Evolutionary conservation across 176 grass and related monocot genomes (phyloP).

Genomic region (Neostapfia colusana): DNA sequence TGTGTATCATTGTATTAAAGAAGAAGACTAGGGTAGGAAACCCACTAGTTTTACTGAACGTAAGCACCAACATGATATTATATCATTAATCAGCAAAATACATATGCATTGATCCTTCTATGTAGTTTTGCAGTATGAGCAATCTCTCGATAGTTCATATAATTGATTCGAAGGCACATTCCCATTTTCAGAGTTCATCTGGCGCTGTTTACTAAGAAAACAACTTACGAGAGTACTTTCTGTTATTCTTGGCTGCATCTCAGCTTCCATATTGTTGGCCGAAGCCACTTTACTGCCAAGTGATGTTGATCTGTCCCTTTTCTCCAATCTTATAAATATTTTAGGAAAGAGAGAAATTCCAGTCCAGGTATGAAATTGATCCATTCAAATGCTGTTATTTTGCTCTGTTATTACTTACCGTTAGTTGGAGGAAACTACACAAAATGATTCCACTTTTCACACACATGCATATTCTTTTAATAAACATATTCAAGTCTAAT

Average conservation of each 20-base stretch:
- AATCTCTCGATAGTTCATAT: slow-evolving; percentile 14
- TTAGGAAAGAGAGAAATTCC: slow-evolving; percentile 76
- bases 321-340: slow-evolving; percentile 92
- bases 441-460: not conserved
- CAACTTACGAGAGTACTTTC: slow-evolving; percentile 83
- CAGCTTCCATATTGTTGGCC: slow-evolving; percentile 89
- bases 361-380: slow-evolving; percentile 73
- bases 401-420: not conserved
- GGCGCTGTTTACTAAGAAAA: slow-evolving; percentile 88
- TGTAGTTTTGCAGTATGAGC: not conserved
- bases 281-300: slow-evolving; percentile 94
- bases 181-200: slow-evolving; percentile 77
- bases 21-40: not conserved
- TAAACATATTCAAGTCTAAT: not conserved
- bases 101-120: not conserved
- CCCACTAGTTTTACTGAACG: slow-evolving; percentile 15
- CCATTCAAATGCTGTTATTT: slow-evolving; percentile 1
- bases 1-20: not conserved
- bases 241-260: slow-evolving; percentile 66
- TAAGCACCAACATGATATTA: not conserved
- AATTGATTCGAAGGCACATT: slow-evolving; percentile 31
- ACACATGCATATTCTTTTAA: not conserved
- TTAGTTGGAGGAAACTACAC: slow-evolving; percentile 3
- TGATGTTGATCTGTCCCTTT: slow-evolving; percentile 91
- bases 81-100: not conserved